Evolutionary conservation across 208 protist genomes (phyloP).

Genomic region (Endotrypanum monterogeii): DNA sequence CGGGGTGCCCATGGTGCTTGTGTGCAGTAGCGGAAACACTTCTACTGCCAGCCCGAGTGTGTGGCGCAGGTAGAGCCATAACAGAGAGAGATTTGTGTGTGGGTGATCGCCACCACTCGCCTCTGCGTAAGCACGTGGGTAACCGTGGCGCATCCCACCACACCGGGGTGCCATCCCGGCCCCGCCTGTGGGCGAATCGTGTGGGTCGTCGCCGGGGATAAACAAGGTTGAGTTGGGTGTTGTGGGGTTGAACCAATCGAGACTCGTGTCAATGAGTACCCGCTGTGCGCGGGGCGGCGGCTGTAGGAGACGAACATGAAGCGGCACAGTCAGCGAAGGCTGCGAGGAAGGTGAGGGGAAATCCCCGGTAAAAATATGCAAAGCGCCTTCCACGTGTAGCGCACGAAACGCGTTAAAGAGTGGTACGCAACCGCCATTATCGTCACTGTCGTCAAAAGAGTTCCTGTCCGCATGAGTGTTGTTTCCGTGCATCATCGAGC

Average conservation of each 20-base stretch:
- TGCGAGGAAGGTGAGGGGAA: not conserved
- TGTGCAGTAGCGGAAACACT: slow-evolving; percentile 39
- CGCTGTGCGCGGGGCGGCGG: slow-evolving; percentile 80
- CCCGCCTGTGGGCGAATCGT: slow-evolving; percentile 13
- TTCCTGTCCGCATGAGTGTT: not conserved
- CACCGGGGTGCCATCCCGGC: not conserved
- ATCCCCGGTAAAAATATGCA: slow-evolving; percentile 6
- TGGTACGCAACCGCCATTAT: slow-evolving; percentile 1
- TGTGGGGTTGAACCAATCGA: slow-evolving; percentile 94
- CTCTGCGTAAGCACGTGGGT: slow-evolving; percentile 68
- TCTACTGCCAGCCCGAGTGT: slow-evolving; percentile 52
- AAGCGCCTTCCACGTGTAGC: slow-evolving; percentile 11
- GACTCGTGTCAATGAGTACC: slow-evolving; percentile 95
- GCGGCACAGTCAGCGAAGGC: slow-evolving; percentile 22
- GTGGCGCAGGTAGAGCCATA: slow-evolving; percentile 68
- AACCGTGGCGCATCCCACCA: not conserved
- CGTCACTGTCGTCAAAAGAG: not conserved
- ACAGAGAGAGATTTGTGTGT: slow-evolving; percentile 93
- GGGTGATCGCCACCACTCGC: slow-evolving; percentile 94
- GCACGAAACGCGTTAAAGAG: slow-evolving; percentile 20
- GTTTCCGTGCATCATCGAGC: not conserved
- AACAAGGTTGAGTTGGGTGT: slow-evolving; percentile 41
- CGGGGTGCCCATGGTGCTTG: not conserved
- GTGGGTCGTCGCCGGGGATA: slow-evolving; percentile 93
- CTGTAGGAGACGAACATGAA: slow-evolving; percentile 39